Evolutionary conservation across 768 basidiomycete genomes (phyloP).

Genomic region (Phaeolepiota aurea): DNA sequence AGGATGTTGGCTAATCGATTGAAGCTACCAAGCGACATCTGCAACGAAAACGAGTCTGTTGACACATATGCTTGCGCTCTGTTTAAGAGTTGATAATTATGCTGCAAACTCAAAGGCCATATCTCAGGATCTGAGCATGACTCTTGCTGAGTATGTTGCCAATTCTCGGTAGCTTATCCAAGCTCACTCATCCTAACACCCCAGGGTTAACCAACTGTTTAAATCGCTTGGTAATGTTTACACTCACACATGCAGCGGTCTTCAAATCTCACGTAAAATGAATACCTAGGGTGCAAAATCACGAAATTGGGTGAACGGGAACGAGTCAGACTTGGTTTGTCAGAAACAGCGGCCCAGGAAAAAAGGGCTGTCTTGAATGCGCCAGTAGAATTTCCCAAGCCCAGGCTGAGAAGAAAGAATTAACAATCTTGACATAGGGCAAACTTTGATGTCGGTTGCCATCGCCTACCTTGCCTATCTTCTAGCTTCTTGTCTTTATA

Average conservation of each 20-base stretch:
- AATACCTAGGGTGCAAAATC: constrained; percentile 82
- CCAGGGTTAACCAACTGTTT: constrained; percentile 58
- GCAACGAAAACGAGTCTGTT: constrained; percentile 65
- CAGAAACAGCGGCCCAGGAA: constrained; percentile 49
- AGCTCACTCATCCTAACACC: constrained; percentile 3
- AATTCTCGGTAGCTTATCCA: neutral
- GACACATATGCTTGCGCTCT: constrained; percentile 74
- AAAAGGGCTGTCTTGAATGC: constrained; percentile 69
- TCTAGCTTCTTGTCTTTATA: no score
- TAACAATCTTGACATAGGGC: no score
- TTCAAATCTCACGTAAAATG: constrained; percentile 3
- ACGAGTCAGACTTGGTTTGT: constrained; percentile 60
- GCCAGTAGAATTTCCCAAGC: constrained; percentile 80
- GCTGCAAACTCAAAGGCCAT: constrained; percentile 59
- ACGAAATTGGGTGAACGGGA: constrained; percentile 49
- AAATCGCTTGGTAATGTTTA: constrained; percentile 53
- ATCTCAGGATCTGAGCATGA: constrained; percentile 68
- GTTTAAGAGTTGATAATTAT: constrained; percentile 72
- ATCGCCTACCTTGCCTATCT: no score
- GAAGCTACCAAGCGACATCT: constrained; percentile 41
- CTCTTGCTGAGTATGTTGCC: constrained; percentile 49
- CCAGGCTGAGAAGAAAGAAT: constrained; percentile 28
- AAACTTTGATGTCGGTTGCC: no score
- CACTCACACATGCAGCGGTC: constrained; percentile 2
- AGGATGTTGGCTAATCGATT: neutral